Conservation (phyloP, 108 stramenopile species). For the Skeletonema potamos region DNA sequence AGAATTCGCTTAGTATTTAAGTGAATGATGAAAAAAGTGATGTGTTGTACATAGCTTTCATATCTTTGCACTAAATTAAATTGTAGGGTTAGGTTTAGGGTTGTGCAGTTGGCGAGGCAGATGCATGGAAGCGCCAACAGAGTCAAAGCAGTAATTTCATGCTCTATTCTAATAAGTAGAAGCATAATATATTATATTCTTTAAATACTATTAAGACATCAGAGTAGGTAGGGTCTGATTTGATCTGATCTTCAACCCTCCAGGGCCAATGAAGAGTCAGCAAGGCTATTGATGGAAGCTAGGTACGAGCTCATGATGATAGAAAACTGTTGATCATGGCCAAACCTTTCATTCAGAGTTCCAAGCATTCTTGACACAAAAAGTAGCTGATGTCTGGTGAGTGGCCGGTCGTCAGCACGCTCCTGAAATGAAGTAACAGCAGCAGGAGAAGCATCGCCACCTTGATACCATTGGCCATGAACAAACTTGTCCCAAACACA, state of each 20-base stretch:
- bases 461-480: not conserved
- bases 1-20: not conserved
- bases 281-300: not conserved
- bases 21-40: not conserved
- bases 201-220: too few species aligned
- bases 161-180: too few species aligned
- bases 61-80: not conserved
- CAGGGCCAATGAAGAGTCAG: too few species aligned
- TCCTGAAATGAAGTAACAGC: not conserved
- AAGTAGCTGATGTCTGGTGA: not conserved
- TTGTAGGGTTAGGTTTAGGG: too few species aligned
- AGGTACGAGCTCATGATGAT: not conserved
- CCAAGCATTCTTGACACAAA: not conserved
- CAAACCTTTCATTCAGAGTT: not conserved
- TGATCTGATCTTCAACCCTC: too few species aligned
- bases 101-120: too few species aligned
- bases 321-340: not conserved
- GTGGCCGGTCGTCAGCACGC: not conserved
- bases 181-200: too few species aligned
- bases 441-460: not conserved
- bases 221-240: too few species aligned
- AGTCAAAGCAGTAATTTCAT: too few species aligned
- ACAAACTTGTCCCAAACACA: too few species aligned
- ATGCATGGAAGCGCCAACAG: too few species aligned
- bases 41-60: not conserved